Conservation (phyloP, 805 yeast genomes). For the Teunomyces panamensis region DNA sequence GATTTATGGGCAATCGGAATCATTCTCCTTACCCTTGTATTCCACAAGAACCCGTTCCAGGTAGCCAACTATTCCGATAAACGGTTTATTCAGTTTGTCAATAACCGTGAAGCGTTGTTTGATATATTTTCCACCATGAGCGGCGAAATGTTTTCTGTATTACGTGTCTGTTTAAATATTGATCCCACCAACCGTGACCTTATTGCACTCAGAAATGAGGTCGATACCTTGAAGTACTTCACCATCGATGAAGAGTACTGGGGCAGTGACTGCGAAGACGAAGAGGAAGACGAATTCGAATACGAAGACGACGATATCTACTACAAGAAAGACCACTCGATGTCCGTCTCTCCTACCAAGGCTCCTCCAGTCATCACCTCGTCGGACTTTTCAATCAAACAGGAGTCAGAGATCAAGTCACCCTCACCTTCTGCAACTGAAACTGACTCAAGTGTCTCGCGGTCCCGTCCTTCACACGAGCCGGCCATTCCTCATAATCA, state of each 20-base stretch:
- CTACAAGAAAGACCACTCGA: slow-evolving; percentile 7
- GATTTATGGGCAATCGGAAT: slow-evolving; percentile 92
- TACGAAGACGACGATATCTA: slow-evolving; percentile 22
- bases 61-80: slow-evolving; percentile 80
- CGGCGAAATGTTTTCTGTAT: slow-evolving; percentile 78
- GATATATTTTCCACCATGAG: slow-evolving; percentile 91
- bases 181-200: slow-evolving; percentile 86
- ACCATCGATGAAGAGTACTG: slow-evolving; percentile 73
- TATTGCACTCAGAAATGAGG: slow-evolving; percentile 54
- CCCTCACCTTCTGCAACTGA: slow-evolving; percentile 7
- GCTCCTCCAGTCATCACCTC: slow-evolving; percentile 7
- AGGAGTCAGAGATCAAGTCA: background rate
- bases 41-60: slow-evolving; percentile 83
- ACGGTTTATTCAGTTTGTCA: slow-evolving; percentile 79
- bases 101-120: slow-evolving; percentile 83
- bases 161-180: slow-evolving; percentile 72
- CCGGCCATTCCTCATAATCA: slow-evolving; percentile 31
- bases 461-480: slow-evolving; percentile 5
- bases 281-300: slow-evolving; percentile 23
- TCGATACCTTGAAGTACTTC: slow-evolving; percentile 59
- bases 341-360: slow-evolving; percentile 14
- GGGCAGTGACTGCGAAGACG: slow-evolving; percentile 52
- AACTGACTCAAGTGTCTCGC: slow-evolving; percentile 7
- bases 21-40: slow-evolving; percentile 77
- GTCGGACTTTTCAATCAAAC: slow-evolving; percentile 4